Evolutionary conservation across 2,329 filamentous ascomycete genomes (phyloP).

Genomic region (Volutella citrinella): DNA sequence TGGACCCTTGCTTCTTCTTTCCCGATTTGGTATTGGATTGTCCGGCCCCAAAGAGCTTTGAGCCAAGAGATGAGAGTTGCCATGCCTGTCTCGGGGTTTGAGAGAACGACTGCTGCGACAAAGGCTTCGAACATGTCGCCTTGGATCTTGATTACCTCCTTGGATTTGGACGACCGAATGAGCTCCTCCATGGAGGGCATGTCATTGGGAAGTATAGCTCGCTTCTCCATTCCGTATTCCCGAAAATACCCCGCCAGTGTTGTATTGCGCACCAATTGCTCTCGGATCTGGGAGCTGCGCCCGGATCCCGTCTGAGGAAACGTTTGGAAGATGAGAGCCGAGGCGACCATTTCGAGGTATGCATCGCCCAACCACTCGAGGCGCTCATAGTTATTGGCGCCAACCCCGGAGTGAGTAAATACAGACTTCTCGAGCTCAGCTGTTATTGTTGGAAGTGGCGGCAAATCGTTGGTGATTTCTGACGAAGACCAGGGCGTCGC

Average conservation of each 20-base stretch:
- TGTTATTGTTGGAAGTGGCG: slow-evolving; percentile 62
- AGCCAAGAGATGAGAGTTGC: slow-evolving; percentile 66
- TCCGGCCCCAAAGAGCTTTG: slow-evolving; percentile 68
- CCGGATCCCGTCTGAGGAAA: slow-evolving; percentile 66
- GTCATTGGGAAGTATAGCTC: slow-evolving; percentile 54
- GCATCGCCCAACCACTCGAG: slow-evolving; percentile 90
- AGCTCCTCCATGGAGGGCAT: slow-evolving; percentile 27
- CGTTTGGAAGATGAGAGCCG: slow-evolving; percentile 70
- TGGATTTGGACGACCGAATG: slow-evolving; percentile 34
- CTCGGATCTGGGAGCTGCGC: slow-evolving; percentile 71
- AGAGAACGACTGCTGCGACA: slow-evolving; percentile 72
- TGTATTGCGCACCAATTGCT: slow-evolving; percentile 76
- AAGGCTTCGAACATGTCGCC: slow-evolving; percentile 93
- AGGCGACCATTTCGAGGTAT: slow-evolving; percentile 75
- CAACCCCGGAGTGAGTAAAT: slow-evolving; percentile 62
- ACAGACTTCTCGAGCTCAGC: slow-evolving; percentile 57
- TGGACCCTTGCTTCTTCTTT: slow-evolving; percentile 34
- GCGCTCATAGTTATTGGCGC: slow-evolving; percentile 62
- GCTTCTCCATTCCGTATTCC: slow-evolving; percentile 67
- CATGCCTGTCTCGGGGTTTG: slow-evolving; percentile 62
- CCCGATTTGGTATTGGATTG: slow-evolving; percentile 53
- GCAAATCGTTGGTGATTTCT: slow-evolving; percentile 46
- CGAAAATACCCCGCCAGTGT: slow-evolving; percentile 69
- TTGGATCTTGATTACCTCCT: slow-evolving; percentile 66
- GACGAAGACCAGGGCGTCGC: slow-evolving; percentile 45